Base-by-base conservation (phyloP, 179 eudicot species). In the Silene noctiflora region DNA sequence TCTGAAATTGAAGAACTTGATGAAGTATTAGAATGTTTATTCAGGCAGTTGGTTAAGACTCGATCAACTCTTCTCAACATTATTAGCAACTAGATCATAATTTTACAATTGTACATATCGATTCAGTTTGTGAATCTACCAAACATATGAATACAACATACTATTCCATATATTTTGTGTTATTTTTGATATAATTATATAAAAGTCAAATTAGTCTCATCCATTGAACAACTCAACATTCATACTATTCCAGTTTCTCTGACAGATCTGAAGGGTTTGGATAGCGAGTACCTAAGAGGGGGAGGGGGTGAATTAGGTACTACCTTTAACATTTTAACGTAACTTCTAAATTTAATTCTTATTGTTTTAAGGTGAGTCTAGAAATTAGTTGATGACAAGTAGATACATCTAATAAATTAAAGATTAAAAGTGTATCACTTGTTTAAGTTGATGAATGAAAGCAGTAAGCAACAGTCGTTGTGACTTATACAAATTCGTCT, bases 1-100 rank as follows among this genome's bases (percentile, higher is more conserved):
- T 75, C 71, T 0, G 76, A 78, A 61, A 71, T 87, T 33, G 80
- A 84, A 77, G 80, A 75, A 33, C 46, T 84, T 3, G 90, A 87
- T 35, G 76, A 81, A 81, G 79, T 31, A 21, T 42, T 86, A 7
- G 82, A 84, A 74, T 67, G 82, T 71, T 71, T 87, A 64, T 82
- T 83, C 67, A 86, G 90, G 85, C 81, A 78, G 77, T 21, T 85
- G 60, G 82, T 87, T 33, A 84, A 81, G 75, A 73, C 86, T 33
- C 81, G 89, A 81, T 80, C 84, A 27, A 82, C 81, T 68, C 84
- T 86, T 39, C 87, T 87, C 56, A 84, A 87, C 69, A 75, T 81
- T 73, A 82, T 86, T 60, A 84, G 84, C 60, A 76, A 67, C 56
- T 87, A 87, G 82, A 66, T 55, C 12, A 44, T 1, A 61, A 51